Percentiles rank a stretch among this genome's conserved stretches.
Evolutionary conservation across 2,329 filamentous ascomycete genomes (phyloP).

Genomic region (Bisporella sp.): DNA sequence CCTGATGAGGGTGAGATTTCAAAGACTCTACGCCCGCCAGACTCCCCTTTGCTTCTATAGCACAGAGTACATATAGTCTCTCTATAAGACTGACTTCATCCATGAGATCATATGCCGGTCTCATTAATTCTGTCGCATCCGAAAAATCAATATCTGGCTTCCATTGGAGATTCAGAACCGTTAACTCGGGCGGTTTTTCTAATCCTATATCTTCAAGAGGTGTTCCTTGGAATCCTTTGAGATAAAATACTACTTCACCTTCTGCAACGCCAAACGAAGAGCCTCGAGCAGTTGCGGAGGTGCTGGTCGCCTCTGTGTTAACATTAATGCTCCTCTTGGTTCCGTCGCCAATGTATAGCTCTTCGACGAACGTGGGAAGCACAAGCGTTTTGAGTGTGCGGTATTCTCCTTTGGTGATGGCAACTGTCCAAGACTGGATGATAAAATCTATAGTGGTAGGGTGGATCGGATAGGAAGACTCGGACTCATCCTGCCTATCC

Average conservation of each 20-base stretch:
- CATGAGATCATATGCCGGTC: neutral
- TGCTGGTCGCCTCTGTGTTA: neutral
- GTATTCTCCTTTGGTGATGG: slow-evolving; percentile 1
- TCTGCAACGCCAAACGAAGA: neutral
- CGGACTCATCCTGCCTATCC: neutral
- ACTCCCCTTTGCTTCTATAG: neutral
- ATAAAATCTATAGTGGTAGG: neutral
- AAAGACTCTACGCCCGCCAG: neutral
- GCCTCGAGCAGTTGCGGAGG: neutral
- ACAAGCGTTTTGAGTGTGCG: slow-evolving; percentile 2
- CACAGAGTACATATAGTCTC: neutral
- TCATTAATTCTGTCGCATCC: neutral
- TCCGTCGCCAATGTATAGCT: neutral
- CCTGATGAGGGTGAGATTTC: neutral
- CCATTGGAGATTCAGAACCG: neutral
- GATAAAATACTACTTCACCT: neutral
- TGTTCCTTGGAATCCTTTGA: neutral
- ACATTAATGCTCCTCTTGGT: neutral
- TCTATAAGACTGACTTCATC: neutral
- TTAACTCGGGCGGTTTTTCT: neutral
- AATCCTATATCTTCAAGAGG: neutral
- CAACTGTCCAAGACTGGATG: neutral
- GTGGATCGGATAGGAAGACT: neutral
- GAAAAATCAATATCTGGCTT: slow-evolving; percentile 1
- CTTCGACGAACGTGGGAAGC: slow-evolving; percentile 3